Base-by-base conservation (phyloP, 1,284 basidiomycete species). In the Sporisorium graminicola region DNA sequence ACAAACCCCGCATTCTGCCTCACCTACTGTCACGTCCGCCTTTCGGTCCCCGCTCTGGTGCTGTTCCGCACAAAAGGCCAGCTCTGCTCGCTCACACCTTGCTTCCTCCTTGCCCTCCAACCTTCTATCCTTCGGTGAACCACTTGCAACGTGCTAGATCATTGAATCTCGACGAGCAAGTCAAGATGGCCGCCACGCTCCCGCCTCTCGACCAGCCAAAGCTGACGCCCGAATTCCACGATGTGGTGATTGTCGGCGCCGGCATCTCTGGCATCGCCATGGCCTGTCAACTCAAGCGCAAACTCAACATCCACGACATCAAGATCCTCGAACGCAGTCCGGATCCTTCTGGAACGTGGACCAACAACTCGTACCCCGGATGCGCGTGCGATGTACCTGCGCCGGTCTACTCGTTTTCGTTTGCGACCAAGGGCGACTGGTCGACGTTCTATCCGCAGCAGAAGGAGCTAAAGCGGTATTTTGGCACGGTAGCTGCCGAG, bases 401-500 rank as follows among this genome's bases (percentile, higher is more conserved):
- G 1, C 70, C 81, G n/a, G 78, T 85, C 56, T 85, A 85, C 74
- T 82, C 79, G 20, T 83, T 76, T 52, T 80, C 78, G 12, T 85
- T 85, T 50, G 70, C 65, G n/a, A 81, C 82, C 64, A 82, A 81
- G 59, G 62, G 58, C 20, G 72, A 84, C 65, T 85, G 83, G 83
- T 69, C 74, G 22, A 68, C 73, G 18, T 80, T 83, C 58, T 85
- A 74, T 46, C 70, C 74, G 0, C 65, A 62, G 22, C 80, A 83
- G 53, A 63, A 69, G 64, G 84, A 82, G 73, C 50, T 84, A 29
- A 75, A 76, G 56, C 49, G 66, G 31, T 84, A 85, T 53, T 74
- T 84, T 35, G 65, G 65, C 22, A 66, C 56, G 1, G 84, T 85
- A 0, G 79, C 81, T 22, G 68, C 72, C 12, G 55, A 79, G 58